Base-by-base conservation (phyloP, 1,284 basidiomycete species). In the Cryptococcus hybrid region DNA sequence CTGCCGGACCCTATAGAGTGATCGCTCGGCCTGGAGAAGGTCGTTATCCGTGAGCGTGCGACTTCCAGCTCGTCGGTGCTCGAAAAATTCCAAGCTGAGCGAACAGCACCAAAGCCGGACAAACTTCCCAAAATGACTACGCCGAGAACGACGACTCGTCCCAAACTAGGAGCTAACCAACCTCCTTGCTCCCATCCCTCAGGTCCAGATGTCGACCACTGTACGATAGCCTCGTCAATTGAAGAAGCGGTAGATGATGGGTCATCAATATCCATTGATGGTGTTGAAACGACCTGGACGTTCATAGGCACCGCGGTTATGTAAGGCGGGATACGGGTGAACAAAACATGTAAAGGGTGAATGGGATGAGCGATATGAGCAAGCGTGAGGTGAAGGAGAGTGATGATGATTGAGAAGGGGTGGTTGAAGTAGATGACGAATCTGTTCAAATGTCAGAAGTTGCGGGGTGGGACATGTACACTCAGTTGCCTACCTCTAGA, bases 311-410 rank as follows among this genome's bases (percentile, higher is more conserved):
- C 54, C 0, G 71, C 64, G 0, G 73, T 76, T 47, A 76, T 61
- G 59, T 77, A 78, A 2, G 75, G 75, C 11, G 76, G 78, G 5
- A 78, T 76, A 4, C 68, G 66, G 44, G 76, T 75, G 63, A 77
- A 78, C 34, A 71, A 61, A 77, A 77, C 51, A 72, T 66, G 61
- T 77, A 79, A 7, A 76, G 61, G 1, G 64, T 59, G 54, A 77
- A 79, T 0, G 77, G 77, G 42, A 79, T 61, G 11, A 76, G 65
- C 5, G 75, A 67, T 47, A 78, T 71, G 13, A 73, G 63, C 2
- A 78, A 36, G 1, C 76, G 68, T 8, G 63, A 59, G 45, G 60
- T 66, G 35, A 70, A 51, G 7, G 66, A 53, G 38, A 74, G 58
- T 0, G 66, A 65, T 0, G 68, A 60, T 7, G 58, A 57, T 4